These are phyloP conservation scores for Penicillium concentricum DNA, from an alignment of 2,329 filamentous ascomycete genomes.

Conservation along the genomic window DNA sequence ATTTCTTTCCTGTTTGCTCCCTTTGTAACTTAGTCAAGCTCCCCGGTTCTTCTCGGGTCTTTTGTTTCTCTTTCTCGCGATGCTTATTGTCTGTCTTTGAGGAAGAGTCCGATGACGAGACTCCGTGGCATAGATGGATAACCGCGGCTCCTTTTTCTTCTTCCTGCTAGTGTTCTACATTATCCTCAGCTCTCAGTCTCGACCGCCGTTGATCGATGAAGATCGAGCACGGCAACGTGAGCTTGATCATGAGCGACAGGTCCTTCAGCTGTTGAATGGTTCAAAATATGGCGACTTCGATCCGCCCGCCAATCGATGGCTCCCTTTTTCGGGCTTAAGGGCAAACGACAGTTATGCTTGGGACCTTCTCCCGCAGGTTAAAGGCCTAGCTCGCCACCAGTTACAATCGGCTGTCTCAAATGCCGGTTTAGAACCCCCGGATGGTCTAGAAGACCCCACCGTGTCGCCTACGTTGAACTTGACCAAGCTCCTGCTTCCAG, in stretches of 20 bases:
- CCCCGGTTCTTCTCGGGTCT: neutral
- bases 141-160: slow-evolving; percentile 50
- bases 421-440: slow-evolving; percentile 32
- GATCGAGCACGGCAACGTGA: slow-evolving; percentile 49
- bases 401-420: slow-evolving; percentile 36
- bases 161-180: slow-evolving; percentile 55
- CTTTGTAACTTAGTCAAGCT: slow-evolving; percentile 6
- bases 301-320: slow-evolving; percentile 46
- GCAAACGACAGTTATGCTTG: slow-evolving; percentile 74
- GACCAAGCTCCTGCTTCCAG: slow-evolving; percentile 47
- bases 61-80: slow-evolving; percentile 19
- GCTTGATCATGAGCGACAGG: slow-evolving; percentile 51
- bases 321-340: slow-evolving; percentile 77
- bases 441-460: slow-evolving; percentile 26
- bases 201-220: slow-evolving; percentile 40
- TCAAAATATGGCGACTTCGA: slow-evolving; percentile 55
- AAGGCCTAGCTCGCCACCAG: slow-evolving; percentile 62
- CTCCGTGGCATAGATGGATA: slow-evolving; percentile 43
- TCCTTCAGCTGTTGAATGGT: slow-evolving; percentile 51
- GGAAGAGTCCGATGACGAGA: slow-evolving; percentile 26
- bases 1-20: neutral
- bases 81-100: slow-evolving; percentile 25
- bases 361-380: slow-evolving; percentile 68
- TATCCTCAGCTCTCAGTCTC: slow-evolving; percentile 51
- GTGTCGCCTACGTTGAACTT: slow-evolving; percentile 33